These are phyloP conservation scores for Aristolochia californica DNA, from an alignment of 164 flowering plant genomes.

Conservation along the genomic window DNA sequence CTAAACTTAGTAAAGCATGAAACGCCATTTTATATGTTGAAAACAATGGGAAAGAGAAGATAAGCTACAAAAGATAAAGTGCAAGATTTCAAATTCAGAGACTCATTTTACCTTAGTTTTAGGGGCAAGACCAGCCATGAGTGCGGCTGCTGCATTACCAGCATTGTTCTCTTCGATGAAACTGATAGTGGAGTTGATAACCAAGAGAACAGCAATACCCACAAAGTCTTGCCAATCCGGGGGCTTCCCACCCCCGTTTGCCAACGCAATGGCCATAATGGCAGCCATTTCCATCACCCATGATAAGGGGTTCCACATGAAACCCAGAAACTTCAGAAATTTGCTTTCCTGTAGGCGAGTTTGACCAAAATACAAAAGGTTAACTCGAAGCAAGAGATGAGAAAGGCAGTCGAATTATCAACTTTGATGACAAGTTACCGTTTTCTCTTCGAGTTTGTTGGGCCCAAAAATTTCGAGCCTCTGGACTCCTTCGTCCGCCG, in stretches of 20 bases:
- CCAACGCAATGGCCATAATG: slow-evolving; percentile 65
- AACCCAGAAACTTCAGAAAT: slow-evolving; percentile 62
- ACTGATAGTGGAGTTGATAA: slow-evolving; percentile 71
- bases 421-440: slow-evolving; percentile 20
- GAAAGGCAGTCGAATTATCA: not conserved
- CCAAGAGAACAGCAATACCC: slow-evolving; percentile 46
- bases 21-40: not conserved
- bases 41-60: not conserved
- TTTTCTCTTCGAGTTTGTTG: slow-evolving; percentile 80
- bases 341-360: slow-evolving; percentile 50
- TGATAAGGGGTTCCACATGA: slow-evolving; percentile 79
- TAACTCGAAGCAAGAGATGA: not conserved
- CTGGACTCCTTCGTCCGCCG: slow-evolving; percentile 56
- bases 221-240: slow-evolving; percentile 84
- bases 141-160: slow-evolving; percentile 75
- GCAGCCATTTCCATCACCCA: slow-evolving; percentile 86
- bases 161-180: slow-evolving; percentile 77
- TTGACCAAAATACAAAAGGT: slow-evolving; percentile 1
- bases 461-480: slow-evolving; percentile 69
- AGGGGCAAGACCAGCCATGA: slow-evolving; percentile 80
- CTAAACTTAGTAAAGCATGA: not conserved
- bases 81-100: no score
- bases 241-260: slow-evolving; percentile 61
- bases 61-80: not conserved
- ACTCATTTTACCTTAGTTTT: slow-evolving; percentile 48